Evolutionary conservation across 768 basidiomycete species (phyloP).

Genomic region (Tricholoma terreum): DNA sequence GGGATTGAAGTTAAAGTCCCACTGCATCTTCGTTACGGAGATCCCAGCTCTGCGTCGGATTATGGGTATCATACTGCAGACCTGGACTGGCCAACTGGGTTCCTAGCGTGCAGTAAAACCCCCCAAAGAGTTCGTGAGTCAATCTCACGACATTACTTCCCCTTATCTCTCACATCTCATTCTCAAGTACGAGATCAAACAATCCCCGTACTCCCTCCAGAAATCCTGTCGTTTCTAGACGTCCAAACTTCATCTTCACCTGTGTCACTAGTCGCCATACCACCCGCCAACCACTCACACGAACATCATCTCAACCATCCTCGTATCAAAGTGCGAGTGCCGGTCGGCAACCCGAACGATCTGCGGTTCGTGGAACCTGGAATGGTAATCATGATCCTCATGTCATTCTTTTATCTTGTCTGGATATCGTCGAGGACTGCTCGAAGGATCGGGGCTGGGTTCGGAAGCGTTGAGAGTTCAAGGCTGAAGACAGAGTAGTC

Average conservation of each 20-base stretch:
- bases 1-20: conserved; percentile 37
- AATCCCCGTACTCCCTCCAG: conserved; percentile 9
- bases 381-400: conserved; percentile 36
- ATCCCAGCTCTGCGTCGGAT: conserved; percentile 10
- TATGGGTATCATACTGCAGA: conserved; percentile 25
- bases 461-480: too few species aligned
- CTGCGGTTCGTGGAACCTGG: conserved; percentile 40
- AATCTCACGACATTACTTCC: not conserved
- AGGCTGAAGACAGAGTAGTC: conserved; percentile 6
- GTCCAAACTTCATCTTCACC: not conserved
- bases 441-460: not conserved
- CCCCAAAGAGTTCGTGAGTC: conserved; percentile 13
- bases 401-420: conserved; percentile 37
- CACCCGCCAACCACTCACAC: not conserved
- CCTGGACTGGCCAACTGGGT: conserved; percentile 36
- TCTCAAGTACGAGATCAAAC: conserved; percentile 3
- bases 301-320: conserved; percentile 1
- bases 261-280: conserved; percentile 18
- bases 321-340: conserved; percentile 28
- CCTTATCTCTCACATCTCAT: not conserved
- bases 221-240: conserved; percentile 17
- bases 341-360: conserved; percentile 35
- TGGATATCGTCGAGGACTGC: conserved; percentile 23
- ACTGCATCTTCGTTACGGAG: conserved; percentile 45
- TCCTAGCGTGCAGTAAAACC: conserved; percentile 34